Conservation (phyloP, 768 basidiomycete species). For the Dentipellis fragilis region DNA sequence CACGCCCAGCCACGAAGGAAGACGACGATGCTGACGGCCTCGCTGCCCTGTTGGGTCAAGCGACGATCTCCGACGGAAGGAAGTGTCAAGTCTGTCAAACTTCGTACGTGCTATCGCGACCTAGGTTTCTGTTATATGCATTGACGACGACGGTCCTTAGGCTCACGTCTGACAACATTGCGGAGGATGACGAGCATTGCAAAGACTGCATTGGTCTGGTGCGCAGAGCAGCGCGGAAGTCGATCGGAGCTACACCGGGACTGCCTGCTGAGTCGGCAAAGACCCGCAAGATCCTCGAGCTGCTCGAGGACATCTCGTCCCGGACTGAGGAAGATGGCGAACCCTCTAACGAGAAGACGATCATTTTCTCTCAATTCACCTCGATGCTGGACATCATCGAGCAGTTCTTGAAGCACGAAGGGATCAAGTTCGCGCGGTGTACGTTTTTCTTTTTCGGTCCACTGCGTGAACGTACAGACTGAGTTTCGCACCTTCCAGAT, state of each 20-base stretch:
- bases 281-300: constrained; percentile 69
- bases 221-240: constrained; percentile 34
- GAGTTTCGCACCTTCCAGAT: constrained; percentile 35
- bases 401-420: constrained; percentile 64
- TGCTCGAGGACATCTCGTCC: constrained; percentile 56
- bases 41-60: constrained; percentile 56
- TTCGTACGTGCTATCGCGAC: constrained; percentile 32
- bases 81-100: constrained; percentile 76
- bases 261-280: constrained; percentile 76
- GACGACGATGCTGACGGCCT: constrained; percentile 67
- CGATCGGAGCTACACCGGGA: constrained; percentile 10
- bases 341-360: constrained; percentile 68
- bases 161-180: constrained; percentile 26
- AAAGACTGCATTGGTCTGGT: constrained; percentile 47
- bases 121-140: neutral
- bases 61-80: constrained; percentile 46
- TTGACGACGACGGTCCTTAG: constrained; percentile 19
- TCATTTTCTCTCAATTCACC: constrained; percentile 93
- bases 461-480: neutral
- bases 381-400: constrained; percentile 79
- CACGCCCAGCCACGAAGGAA: constrained; percentile 40
- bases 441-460: constrained; percentile 26
- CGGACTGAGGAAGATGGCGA: constrained; percentile 33
- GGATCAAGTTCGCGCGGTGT: constrained; percentile 80
- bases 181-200: constrained; percentile 42